Conservation (phyloP, 1,139 yeast species). For the Yamadazyma atlantica region DNA sequence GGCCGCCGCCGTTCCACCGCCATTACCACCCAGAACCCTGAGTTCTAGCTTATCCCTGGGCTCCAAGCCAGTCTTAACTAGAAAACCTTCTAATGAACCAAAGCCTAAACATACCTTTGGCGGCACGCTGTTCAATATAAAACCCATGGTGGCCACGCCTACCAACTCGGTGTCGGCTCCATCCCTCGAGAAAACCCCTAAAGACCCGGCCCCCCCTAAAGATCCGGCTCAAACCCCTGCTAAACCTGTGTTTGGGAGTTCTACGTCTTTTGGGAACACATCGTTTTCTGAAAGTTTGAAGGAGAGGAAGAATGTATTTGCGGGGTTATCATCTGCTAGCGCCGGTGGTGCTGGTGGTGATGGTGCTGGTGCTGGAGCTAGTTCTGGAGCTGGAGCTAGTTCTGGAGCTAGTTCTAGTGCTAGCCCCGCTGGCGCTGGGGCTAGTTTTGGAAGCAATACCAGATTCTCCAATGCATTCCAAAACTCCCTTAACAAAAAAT, state of each 20-base stretch:
- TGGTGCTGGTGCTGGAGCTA: too few species aligned
- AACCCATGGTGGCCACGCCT: slow-evolving; percentile 22
- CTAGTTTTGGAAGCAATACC: slow-evolving; percentile 67
- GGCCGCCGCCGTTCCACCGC: slow-evolving; percentile 10
- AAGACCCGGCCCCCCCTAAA: slow-evolving; percentile 7
- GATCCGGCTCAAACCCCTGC: slow-evolving; percentile 2
- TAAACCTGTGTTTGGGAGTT: slow-evolving; percentile 43
- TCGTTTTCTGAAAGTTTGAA: slow-evolving; percentile 21
- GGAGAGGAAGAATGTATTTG: slow-evolving; percentile 38
- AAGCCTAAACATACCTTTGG: slow-evolving; percentile 28
- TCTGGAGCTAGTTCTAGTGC: too few species aligned
- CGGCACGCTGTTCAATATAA: slow-evolving; percentile 26
- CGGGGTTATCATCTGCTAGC: too few species aligned
- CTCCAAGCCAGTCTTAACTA: slow-evolving; percentile 6
- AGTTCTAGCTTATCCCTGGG: not conserved
- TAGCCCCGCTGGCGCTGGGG: too few species aligned
- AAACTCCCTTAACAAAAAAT: slow-evolving; percentile 47
- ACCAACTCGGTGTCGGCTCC: slow-evolving; percentile 10
- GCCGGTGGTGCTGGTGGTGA: too few species aligned
- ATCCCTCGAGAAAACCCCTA: slow-evolving; percentile 1
- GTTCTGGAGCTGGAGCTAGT: too few species aligned
- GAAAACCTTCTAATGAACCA: slow-evolving; percentile 3
- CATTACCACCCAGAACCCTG: slow-evolving; percentile 15
- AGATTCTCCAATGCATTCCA: slow-evolving; percentile 60
- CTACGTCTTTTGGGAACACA: slow-evolving; percentile 58